phyloP scores from a whole-genome alignment of 2,329 filamentous ascomycete genomes.

The Trichoderma sp. region DNA sequence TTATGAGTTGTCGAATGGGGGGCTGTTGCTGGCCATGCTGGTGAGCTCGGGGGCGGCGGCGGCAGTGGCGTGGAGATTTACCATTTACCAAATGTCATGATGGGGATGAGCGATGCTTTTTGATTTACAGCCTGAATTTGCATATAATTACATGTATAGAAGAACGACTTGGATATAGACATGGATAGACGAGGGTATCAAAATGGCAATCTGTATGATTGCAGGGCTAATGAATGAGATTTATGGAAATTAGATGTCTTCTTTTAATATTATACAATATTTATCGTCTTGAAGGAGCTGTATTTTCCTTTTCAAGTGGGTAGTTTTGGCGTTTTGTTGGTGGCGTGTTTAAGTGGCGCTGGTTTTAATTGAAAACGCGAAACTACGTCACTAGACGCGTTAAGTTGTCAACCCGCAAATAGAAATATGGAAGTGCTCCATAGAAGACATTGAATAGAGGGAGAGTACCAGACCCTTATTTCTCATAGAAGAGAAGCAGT shows the following conservation, averaged over 20 bases:
- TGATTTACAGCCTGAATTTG: background rate
- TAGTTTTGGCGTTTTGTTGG: background rate
- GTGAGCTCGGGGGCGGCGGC: slow-evolving; percentile 2
- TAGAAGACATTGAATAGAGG: background rate
- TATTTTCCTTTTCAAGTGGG: background rate
- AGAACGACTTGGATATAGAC: background rate
- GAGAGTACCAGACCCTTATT: background rate
- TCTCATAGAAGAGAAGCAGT: too few species aligned
- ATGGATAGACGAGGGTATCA: background rate
- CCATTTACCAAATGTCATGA: slow-evolving; percentile 20
- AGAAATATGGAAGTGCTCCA: background rate
- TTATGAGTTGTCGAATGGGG: background rate
- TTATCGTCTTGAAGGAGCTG: background rate
- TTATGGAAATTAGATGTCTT: background rate
- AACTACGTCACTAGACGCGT: background rate
- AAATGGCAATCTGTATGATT: background rate
- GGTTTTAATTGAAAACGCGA: background rate
- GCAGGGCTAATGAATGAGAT: background rate
- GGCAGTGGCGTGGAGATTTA: slow-evolving; percentile 13
- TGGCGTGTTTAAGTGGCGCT: background rate
- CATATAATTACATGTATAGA: background rate
- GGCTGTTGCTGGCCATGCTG: slow-evolving; percentile 14
- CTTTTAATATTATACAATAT: background rate
- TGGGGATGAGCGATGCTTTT: background rate
- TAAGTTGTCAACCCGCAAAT: background rate